A percentile compares a stretch with the other conserved stretches of the same genome.
phyloP scores from a whole-genome alignment of 495 filamentous ascomycete genomes.

The Xylaria acuta region DNA sequence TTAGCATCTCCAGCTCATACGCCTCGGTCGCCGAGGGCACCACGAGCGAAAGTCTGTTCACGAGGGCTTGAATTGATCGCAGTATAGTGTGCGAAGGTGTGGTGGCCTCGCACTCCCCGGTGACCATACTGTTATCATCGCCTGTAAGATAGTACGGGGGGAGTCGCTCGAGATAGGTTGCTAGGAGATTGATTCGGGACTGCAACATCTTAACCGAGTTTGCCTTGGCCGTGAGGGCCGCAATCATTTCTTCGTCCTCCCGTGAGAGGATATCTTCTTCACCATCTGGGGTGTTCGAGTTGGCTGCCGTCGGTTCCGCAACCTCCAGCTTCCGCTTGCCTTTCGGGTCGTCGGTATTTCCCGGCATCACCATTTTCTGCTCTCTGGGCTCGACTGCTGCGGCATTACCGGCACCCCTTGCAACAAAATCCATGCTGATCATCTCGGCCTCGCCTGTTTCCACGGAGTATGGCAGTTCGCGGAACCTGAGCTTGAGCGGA shows the following conservation, averaged over 20 bases:
- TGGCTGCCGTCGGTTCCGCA: constrained; percentile 30
- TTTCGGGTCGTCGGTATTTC: constrained; percentile 48
- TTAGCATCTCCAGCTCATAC: constrained; percentile 63
- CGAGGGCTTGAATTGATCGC: constrained; percentile 68
- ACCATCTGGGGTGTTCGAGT: constrained; percentile 35
- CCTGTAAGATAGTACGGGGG: constrained; percentile 66
- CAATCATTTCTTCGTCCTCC: constrained; percentile 78
- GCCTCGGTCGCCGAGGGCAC: constrained; percentile 58
- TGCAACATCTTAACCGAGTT: constrained; percentile 94
- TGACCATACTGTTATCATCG: constrained; percentile 42
- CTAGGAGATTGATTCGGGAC: constrained; percentile 80
- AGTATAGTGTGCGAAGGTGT: constrained; percentile 68
- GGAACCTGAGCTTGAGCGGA: constrained; percentile 71
- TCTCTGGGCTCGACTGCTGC: constrained; percentile 58
- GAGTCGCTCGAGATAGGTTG: constrained; percentile 76
- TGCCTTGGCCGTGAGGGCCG: constrained; percentile 77
- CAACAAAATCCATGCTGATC: constrained; percentile 93
- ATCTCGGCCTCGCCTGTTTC: constrained; percentile 97
- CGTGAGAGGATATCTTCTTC: constrained; percentile 61
- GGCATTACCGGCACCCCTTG: constrained; percentile 80
- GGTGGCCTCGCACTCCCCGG: constrained; percentile 48
- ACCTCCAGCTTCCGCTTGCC: constrained; percentile 53
- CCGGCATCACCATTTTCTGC: constrained; percentile 41
- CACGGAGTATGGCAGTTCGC: constrained; percentile 81
- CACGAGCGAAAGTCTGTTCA: constrained; percentile 66